Conservation (phyloP, 768 basidiomycete genomes). For the Pulveroboletus sp. region DNA sequence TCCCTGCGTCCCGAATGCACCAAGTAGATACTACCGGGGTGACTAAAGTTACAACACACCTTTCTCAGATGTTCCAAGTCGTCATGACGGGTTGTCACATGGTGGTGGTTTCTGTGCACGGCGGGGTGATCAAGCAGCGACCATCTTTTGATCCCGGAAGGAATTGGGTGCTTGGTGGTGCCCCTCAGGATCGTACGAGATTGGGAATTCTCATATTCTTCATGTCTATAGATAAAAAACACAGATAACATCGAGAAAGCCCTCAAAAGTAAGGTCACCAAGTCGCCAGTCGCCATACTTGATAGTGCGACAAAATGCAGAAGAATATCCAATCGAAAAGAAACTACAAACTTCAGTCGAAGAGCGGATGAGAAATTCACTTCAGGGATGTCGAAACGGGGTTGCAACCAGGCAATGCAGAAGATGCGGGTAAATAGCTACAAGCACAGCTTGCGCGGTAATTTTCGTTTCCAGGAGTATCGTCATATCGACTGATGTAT, state of each 20-base stretch:
- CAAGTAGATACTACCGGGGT: not conserved
- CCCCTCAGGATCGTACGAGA: not conserved
- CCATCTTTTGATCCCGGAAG: not conserved
- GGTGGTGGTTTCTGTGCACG: not conserved
- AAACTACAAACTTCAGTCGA: not conserved
- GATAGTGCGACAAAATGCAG: not conserved
- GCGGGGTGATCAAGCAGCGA: not conserved
- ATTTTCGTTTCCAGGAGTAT: not conserved
- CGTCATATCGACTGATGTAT: no score
- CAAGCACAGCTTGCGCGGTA: not conserved
- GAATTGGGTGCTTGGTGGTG: not conserved
- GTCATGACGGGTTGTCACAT: conserved; percentile 1
- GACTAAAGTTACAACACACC: conserved; percentile 1
- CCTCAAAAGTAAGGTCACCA: not conserved
- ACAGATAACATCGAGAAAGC: not conserved
- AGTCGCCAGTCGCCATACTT: not conserved
- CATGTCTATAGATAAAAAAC: not conserved
- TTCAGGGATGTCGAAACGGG: no score
- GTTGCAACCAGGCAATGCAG: no score
- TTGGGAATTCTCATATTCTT: not conserved
- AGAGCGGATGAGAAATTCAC: not conserved
- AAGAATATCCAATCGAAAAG: not conserved
- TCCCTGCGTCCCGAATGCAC: not conserved
- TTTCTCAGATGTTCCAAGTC: conserved; percentile 1
- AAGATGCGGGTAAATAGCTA: not conserved